phyloP scores from a whole-genome alignment of 163 green algal genomes.

The Scenedesmus sp. region DNA sequence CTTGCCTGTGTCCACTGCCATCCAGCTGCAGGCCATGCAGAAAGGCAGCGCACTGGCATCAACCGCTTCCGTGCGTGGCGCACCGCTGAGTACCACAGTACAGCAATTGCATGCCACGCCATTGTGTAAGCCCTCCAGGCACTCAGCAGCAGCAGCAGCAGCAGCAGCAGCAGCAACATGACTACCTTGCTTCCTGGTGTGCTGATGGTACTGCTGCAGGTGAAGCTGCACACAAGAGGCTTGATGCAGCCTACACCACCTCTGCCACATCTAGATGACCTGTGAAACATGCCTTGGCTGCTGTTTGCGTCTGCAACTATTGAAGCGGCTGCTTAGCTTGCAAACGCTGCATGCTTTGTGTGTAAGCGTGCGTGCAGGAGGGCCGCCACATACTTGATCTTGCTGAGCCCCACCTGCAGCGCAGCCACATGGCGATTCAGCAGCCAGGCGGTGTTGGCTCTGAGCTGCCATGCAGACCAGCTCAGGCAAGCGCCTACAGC shows the following conservation, averaged over 20 bases:
- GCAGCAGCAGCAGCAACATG: background rate
- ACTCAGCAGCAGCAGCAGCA: background rate
- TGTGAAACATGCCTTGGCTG: too few species aligned
- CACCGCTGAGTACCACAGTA: too few species aligned
- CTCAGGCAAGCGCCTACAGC: conserved; percentile 69
- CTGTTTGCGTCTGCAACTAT: background rate
- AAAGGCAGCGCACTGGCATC: too few species aligned
- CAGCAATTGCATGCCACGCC: background rate
- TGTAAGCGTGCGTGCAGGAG: conserved; percentile 63
- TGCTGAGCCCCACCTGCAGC: conserved; percentile 61
- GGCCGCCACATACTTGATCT: conserved; percentile 70
- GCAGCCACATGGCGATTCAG: conserved; percentile 56
- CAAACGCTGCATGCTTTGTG: background rate
- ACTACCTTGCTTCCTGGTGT: background rate
- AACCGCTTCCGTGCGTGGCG: too few species aligned
- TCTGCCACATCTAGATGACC: background rate
- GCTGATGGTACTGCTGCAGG: too few species aligned
- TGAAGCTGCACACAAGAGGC: background rate
- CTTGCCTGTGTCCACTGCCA: background rate
- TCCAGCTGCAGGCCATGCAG: too few species aligned
- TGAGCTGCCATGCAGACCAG: conserved; percentile 69
- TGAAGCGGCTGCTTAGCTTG: background rate
- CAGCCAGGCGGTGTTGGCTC: conserved; percentile 38
- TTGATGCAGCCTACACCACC: too few species aligned
- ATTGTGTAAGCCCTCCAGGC: background rate